A percentile compares a stretch with the other conserved stretches of the same genome.
phyloP scores from a whole-genome alignment of 768 basidiomycete species.

The Termitomyces sp. region DNA sequence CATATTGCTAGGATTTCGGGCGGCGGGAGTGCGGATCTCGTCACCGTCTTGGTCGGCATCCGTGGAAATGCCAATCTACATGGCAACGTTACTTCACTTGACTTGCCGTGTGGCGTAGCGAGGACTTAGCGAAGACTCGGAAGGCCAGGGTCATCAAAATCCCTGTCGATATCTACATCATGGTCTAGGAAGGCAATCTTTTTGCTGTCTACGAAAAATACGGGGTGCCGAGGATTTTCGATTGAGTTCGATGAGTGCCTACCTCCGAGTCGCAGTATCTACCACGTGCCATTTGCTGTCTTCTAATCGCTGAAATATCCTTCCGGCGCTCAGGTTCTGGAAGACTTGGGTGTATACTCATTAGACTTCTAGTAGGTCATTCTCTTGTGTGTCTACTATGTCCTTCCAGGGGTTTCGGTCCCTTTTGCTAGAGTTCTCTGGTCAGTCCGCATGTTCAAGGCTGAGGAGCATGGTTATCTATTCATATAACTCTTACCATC shows the following conservation, averaged over 20 bases:
- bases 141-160: not conserved
- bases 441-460: not conserved
- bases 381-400: not conserved
- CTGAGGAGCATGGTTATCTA: not conserved
- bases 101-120: conserved; percentile 16
- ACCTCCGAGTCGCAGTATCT: not conserved
- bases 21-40: not conserved
- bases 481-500: not conserved
- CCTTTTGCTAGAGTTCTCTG: not conserved
- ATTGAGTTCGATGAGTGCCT: not conserved
- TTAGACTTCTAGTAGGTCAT: not conserved
- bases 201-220: not conserved
- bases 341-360: not conserved
- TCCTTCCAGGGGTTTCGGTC: conserved; percentile 1
- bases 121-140: conserved; percentile 4
- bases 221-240: conserved; percentile 12
- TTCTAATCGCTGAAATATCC: conserved; percentile 1
- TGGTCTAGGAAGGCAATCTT: not conserved
- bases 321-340: conserved; percentile 4
- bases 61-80: not conserved
- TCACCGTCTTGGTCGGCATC: conserved; percentile 7
- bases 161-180: not conserved
- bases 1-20: not conserved
- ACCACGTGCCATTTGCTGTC: conserved; percentile 1
- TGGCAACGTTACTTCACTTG: not conserved